Base-by-base conservation (phyloP, 192 early-diverging fungal genomes). In the Coemansia sp. region DNA sequence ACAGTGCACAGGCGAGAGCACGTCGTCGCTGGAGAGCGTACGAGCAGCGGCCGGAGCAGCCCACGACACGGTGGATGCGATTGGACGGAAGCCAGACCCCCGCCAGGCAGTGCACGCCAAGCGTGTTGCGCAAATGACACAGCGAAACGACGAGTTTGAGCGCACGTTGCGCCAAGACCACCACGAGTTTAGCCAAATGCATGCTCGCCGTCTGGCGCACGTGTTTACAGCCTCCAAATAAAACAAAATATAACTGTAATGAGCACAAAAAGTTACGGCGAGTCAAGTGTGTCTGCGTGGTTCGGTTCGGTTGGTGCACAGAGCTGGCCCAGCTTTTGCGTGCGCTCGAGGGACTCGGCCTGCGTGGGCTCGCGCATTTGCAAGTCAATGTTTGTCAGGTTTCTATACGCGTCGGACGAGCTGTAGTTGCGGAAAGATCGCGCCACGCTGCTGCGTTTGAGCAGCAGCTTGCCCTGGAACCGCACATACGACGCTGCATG, bases 331-430 rank as follows among this genome's bases (percentile, higher is more conserved):
- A 57, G 27, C 19, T 37, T 57, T 32, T 57, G 55, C 29, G 69
- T 8, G 32, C 73, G 78, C 5, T 68, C 64, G 45, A 75, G 66
- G n/a, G 65, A 58, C 59, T 81, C 78, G 6, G 74, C 69, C 50
- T 75, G 69, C 0, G 69, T 64, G 25, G 75, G 62, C 10, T 72
- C 78, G 50, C 78, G 69, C 58, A 75, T 57, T 57, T 81, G 72
- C 48, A 81, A 57, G 24, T 56, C 66, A 35, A 81, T 15, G 37
- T 54, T 69, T 45, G 72, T 72, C 59, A 72, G 45, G 47, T 43
- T 62, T 24, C 58, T 23, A 5, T 61, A 66, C 47, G 71, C 78
- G 2, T 80, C 77, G 15, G 52, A 22, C 25, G 55, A 48, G 24
- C 67, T 59, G 25, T 56, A 61, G 22, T 63, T 59, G 23, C 58